These are phyloP conservation scores for Suhomyces sp. DNA, from an alignment of 805 yeast species.

Conservation along the genomic window DNA sequence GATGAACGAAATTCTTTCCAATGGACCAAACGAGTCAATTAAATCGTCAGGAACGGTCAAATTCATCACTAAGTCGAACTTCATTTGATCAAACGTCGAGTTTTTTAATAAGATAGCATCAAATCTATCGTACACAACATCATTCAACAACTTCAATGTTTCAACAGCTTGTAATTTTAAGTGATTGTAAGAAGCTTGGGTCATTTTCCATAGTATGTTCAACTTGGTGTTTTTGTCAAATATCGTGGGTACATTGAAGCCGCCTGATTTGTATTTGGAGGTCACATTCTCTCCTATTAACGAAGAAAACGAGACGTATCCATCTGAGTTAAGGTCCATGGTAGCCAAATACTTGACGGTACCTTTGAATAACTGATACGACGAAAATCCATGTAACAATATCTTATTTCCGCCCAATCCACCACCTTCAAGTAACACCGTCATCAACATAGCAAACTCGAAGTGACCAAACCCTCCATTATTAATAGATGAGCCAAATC, in stretches of 20 bases:
- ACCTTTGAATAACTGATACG: conserved; percentile 92
- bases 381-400: conserved; percentile 81
- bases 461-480: conserved; percentile 89
- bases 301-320: conserved; percentile 68
- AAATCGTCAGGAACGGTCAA: conserved; percentile 46
- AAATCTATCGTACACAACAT: conserved; percentile 80
- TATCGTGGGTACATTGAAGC: conserved; percentile 71
- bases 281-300: conserved; percentile 42
- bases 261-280: conserved; percentile 48
- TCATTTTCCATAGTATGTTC: conserved; percentile 79
- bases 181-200: conserved; percentile 59
- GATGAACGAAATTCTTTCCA: conserved; percentile 68
- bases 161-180: conserved; percentile 65
- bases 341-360: conserved; percentile 77
- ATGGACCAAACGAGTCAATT: conserved; percentile 56
- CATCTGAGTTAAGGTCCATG: conserved; percentile 60
- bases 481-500: conserved; percentile 60
- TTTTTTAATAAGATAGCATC: conserved; percentile 69
- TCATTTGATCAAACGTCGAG: conserved; percentile 50
- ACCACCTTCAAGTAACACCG: conserved; percentile 81
- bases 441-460: conserved; percentile 80
- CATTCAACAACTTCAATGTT: conserved; percentile 68
- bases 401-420: conserved; percentile 73
- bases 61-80: conserved; percentile 62
- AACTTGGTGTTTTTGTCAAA: conserved; percentile 75